Evolutionary conservation across 1,284 basidiomycete genomes (phyloP), one percentile per base, ranked within the genome.

Genomic region (Sporisorium reilianum): DNA sequence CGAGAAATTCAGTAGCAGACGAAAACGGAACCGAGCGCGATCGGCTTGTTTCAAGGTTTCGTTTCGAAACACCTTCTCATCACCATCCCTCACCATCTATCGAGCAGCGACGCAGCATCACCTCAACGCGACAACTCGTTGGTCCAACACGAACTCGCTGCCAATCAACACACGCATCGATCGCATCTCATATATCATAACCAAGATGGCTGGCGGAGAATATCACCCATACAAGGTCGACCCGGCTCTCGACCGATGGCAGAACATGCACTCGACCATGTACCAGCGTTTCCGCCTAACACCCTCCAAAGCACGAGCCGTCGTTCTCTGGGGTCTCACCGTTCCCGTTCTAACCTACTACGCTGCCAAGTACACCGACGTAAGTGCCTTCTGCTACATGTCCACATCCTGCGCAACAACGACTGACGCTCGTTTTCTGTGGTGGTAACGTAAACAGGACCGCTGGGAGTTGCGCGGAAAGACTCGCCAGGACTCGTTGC

Each of bases 191-290:
- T 18, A 42, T 16, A 11, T 54, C 12, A 68, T 53, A 45, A 32
- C 40, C 67, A 77, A 44, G 3, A 81, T 81, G 80, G 80, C 80
- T 32, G 80, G 79, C 60, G 80, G 80, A 72, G 71, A 55, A 40
- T 76, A 78, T 51, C 78, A 80, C 58, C 79, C 80, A 48, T 65
- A 78, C 64, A 82, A 82, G 80, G 65, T 71, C 56, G 80, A 82
- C 44, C 80, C 79, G 62, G 78, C 80, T 26, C 62, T 82, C 46
- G 80, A 82, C 67, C 76, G 78, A 74, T 81, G 78, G 76, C 76
- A 78, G 66, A 70, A 71, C 40, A 81, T 81, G 79, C 81, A 82
- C 73, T 75, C 77, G 58, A 78, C 81, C 48, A 82, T 82, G 81
- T 82, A 82, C 73, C 69, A 75, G 54, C 72, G 80, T 26, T 82